Base-by-base conservation (phyloP, 805 yeast species). In the Lipomyces kockii region DNA sequence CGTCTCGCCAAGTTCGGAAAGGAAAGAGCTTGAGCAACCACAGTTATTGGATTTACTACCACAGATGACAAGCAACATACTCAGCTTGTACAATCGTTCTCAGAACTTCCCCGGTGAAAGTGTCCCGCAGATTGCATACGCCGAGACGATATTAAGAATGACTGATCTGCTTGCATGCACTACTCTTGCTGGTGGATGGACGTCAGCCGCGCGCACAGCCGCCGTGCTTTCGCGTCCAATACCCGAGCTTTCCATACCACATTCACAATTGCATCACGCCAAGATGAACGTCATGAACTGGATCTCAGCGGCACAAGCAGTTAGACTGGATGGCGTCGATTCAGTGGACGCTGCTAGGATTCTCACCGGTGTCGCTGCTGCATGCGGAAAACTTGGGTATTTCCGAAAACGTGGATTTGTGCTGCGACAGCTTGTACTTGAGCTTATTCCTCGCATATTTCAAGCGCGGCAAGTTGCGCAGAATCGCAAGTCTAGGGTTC, bases 111-210 rank as follows among this genome's bases (percentile, higher is more conserved):
- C 83, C 8, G 91, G 87, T 64, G 97, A 94, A 71, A 85, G 85
- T 71, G 93, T 89, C 0, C 98, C 98, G 0, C 94, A 88, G 67
- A 78, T 89, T 0, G 92, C 92, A 0, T 90, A 87, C 70, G 86
- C 89, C 55, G 97, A 92, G 71, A 82, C 89, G 1, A 80, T 90
- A 2, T 71, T 92, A 39, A 82, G 97, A 67, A 84, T 83, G 61
- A 79, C 88, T 27, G 86, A 86, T 64, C 83, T 90, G 62, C 83
- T 89, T 83, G 82, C 88, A 1, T 76, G 81, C 9, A 76, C 87
- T 3, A 82, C 82, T 68, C 74, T 83, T 2, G 84, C 85, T 43
- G 85, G 85, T 8, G 84, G 83, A 3, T 77, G 87, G 68, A 81
- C 82, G 27, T 73, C 77, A 0, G 75, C 75, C 0, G 79, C 83